Conservation (phyloP, 352 stramenopile genomes). For the Globisporangium barbulae region DNA sequence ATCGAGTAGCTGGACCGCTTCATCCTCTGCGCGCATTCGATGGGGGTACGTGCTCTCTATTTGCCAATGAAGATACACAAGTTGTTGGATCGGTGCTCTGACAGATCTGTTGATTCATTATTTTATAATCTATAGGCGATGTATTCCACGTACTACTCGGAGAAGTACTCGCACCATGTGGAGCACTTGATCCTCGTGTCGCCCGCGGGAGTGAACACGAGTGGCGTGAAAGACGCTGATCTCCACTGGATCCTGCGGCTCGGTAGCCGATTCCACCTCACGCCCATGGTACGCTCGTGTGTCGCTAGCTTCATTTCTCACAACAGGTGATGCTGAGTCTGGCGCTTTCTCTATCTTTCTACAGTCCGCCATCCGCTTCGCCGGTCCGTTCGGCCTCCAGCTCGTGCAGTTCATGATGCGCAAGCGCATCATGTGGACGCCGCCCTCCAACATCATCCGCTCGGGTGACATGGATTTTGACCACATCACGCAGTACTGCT, state of each 20-base stretch:
- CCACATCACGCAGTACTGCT: slow-evolving; percentile 71
- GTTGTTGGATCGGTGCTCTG: not conserved
- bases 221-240: slow-evolving; percentile 31
- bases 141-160: slow-evolving; percentile 74
- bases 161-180: slow-evolving; percentile 65
- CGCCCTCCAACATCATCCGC: slow-evolving; percentile 68
- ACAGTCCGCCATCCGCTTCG: slow-evolving; percentile 61
- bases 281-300: slow-evolving; percentile 50
- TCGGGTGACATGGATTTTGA: slow-evolving; percentile 65
- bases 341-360: not conserved
- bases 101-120: not conserved
- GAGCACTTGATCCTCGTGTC: slow-evolving; percentile 80
- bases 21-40: slow-evolving; percentile 74
- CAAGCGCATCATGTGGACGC: slow-evolving; percentile 58
- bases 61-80: not conserved
- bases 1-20: slow-evolving; percentile 56
- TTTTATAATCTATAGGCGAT: slow-evolving; percentile 39
- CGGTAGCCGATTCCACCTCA: slow-evolving; percentile 43
- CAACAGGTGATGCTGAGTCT: not conserved
- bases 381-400: slow-evolving; percentile 49
- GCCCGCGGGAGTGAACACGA: slow-evolving; percentile 56
- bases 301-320: not conserved
- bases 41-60: slow-evolving; percentile 50
- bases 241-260: slow-evolving; percentile 42
- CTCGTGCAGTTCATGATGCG: slow-evolving; percentile 58